phyloP scores from a whole-genome alignment of 306 rosid species.

The Fragaria vesca region DNA sequence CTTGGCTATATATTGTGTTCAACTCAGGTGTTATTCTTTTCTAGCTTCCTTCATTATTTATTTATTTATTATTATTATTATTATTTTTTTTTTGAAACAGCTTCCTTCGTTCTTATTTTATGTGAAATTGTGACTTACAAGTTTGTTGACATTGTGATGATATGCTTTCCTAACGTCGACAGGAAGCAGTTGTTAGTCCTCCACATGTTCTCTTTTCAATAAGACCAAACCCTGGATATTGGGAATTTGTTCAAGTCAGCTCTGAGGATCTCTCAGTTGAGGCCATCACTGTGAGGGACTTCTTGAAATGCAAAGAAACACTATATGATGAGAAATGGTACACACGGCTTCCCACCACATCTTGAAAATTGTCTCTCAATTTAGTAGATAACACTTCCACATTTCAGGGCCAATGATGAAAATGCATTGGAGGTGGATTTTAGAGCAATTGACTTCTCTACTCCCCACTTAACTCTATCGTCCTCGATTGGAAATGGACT shows the following conservation, averaged over 20 bases:
- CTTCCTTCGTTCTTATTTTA: not conserved
- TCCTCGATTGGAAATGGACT: constrained; percentile 91
- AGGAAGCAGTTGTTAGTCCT: constrained; percentile 87
- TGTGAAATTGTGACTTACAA: not conserved
- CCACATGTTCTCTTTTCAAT: constrained; percentile 78
- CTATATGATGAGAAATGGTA: constrained; percentile 66
- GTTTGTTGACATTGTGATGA: not conserved
- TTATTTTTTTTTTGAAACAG: not conserved
- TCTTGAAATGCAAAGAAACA: constrained; percentile 64
- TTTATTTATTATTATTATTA: too few relatives aligned
- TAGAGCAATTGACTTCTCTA: constrained; percentile 60
- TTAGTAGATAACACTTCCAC: not conserved
- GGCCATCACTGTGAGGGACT: constrained; percentile 53
- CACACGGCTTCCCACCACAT: not conserved
- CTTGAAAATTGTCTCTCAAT: not conserved
- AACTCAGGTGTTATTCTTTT: constrained; percentile 57
- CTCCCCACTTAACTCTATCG: constrained; percentile 59
- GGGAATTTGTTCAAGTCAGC: constrained; percentile 72
- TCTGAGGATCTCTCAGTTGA: constrained; percentile 67
- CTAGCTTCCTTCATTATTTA: not conserved
- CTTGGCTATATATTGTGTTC: constrained; percentile 64
- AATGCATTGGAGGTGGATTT: constrained; percentile 83
- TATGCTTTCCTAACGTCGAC: not conserved
- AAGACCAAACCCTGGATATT: constrained; percentile 79
- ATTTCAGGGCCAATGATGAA: constrained; percentile 76